Evolutionary conservation across 2,329 filamentous ascomycete species (phyloP), one percentile per base, ranked within the genome.

Genomic region (Rachicladosporium sp.): DNA sequence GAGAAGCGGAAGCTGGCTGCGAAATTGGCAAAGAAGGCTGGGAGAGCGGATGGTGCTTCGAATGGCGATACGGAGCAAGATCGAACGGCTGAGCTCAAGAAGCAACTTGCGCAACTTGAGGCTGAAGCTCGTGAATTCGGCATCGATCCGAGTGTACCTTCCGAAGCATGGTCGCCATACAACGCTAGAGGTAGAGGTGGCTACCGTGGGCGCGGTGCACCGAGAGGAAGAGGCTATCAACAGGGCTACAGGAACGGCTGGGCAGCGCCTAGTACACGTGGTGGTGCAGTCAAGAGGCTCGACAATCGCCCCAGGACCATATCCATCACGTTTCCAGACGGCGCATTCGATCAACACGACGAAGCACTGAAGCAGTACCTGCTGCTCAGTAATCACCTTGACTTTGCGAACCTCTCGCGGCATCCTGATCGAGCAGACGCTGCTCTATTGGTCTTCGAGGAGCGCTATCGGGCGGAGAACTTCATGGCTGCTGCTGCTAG

Each of bases 261-360:
- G 46, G 46, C 68, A 36, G 68, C 69, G 21, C 49, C 35, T 6
- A 62, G 65, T 34, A 68, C 68, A 3, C 63, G 63, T 21, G 65
- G 65, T 19, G 67, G 79, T 48, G 67, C 66, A 40, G 71, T 74
- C 10, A 66, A 70, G 49, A 79, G 80, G 11, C 67, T 91, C 13
- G 84, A 91, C 53, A 87, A 88, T 56, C 70, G 84, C 33, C 79
- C 84, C 0, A 81, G 74, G 55, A 78, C 71, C 45, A 65, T 91
- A 7, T 70, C 73, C 4, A 62, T 89, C 15, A 68, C 69, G 6
- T 56, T 60, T 40, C 43, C 43, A 1, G 47, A 51, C 19, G 80
- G 76, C 3, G 70, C 76, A 78, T 58, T 77, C 80, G 53, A 76
- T 10, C 71, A 71, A 23, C 75, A 74, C 51, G 78, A 87, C 47